These are phyloP conservation scores for Purpureocillium lavendulum DNA, from an alignment of 2,329 filamentous ascomycete species.

Conservation along the genomic window DNA sequence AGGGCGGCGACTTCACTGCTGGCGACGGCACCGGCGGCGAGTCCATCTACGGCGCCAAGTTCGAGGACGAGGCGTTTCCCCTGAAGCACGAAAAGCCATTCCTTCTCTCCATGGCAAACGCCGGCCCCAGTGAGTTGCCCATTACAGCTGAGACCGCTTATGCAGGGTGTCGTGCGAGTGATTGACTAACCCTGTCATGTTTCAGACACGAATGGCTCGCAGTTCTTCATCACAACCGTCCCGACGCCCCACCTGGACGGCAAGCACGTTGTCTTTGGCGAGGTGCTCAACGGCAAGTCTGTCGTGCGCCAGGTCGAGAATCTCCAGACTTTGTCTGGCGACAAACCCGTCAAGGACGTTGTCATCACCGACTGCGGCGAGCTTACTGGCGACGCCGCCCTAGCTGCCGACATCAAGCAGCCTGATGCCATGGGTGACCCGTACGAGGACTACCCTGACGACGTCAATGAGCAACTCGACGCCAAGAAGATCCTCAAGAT, in stretches of 20 bases:
- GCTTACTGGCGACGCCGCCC: conserved; percentile 63
- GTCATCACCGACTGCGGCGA: conserved; percentile 79
- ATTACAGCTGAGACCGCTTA: too few species aligned
- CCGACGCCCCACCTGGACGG: conserved; percentile 88
- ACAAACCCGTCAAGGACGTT: conserved; percentile 70
- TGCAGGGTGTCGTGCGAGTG: neutral
- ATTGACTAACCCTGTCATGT: conserved; percentile 3
- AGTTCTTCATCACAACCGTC: conserved; percentile 97
- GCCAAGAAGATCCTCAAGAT: conserved; percentile 68
- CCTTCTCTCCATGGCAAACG: conserved; percentile 95
- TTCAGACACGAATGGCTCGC: conserved; percentile 83
- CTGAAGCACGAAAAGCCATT: conserved; percentile 89
- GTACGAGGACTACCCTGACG: conserved; percentile 94
- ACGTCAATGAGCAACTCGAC: conserved; percentile 56
- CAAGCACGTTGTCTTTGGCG: conserved; percentile 96
- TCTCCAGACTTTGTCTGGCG: conserved; percentile 60
- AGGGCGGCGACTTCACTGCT: conserved; percentile 93
- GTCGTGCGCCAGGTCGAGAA: conserved; percentile 87
- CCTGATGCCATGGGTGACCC: conserved; percentile 79
- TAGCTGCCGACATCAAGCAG: conserved; percentile 56
- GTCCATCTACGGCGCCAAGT: conserved; percentile 96
- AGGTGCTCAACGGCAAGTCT: conserved; percentile 88
- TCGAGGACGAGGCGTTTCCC: conserved; percentile 93
- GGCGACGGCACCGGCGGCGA: conserved; percentile 94
- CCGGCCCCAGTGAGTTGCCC: conserved; percentile 66